Percentiles rank a stretch among this genome's conserved stretches.
These are phyloP conservation scores for Dimocarpus longan DNA, from an alignment of 345 rosid genomes.

Conservation along the genomic window DNA sequence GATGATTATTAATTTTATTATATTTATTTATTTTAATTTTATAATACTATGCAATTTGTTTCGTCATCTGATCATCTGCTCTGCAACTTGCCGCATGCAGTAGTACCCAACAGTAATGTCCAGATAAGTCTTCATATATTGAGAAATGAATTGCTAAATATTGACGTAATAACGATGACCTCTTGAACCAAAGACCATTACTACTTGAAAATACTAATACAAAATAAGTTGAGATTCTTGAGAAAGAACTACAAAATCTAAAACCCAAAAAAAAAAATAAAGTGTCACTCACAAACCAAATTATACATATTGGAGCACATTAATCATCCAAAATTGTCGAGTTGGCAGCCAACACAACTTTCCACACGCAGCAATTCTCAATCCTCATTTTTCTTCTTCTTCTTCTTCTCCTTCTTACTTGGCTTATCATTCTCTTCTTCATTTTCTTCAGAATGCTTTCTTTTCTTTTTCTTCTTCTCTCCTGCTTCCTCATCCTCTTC, in stretches of 20 bases:
- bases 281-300: not conserved
- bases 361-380: not conserved
- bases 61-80: no score
- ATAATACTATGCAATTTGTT: no score
- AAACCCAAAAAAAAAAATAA: not conserved
- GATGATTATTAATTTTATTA: no score
- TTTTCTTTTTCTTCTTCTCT: conserved; percentile 48
- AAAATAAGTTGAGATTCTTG: not conserved
- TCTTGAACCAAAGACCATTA: not conserved
- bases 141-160: not conserved
- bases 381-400: conserved; percentile 27
- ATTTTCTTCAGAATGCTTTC: conserved; percentile 40
- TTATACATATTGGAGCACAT: conserved; percentile 12
- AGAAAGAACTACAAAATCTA: not conserved
- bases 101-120: no score
- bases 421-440: conserved; percentile 32
- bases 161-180: not conserved
- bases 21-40: no score
- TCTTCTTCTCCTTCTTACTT: conserved; percentile 41
- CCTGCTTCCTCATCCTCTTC: conserved; percentile 30
- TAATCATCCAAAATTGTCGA: conserved; percentile 15
- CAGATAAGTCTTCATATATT: no score
- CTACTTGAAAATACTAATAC: not conserved
- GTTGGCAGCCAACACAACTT: not conserved
- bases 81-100: no score